Conservation (phyloP, 495 filamentous ascomycete species). For the Trichoderma parareesei region DNA sequence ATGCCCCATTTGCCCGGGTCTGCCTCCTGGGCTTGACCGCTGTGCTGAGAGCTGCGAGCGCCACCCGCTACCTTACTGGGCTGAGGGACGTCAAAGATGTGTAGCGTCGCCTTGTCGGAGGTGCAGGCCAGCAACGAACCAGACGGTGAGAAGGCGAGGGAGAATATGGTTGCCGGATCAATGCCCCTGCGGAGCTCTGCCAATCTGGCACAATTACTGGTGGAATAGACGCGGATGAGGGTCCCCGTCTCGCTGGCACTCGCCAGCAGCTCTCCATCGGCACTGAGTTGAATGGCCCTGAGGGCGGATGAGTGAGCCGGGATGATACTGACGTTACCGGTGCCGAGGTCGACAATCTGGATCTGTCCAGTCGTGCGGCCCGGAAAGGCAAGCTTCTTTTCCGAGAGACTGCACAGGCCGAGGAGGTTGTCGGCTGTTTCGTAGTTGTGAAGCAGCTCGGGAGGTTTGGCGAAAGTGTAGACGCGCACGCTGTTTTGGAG, state of each 20-base stretch:
- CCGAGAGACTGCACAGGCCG: slow-evolving; percentile 71
- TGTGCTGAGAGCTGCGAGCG: slow-evolving; percentile 30
- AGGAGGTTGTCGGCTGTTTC: slow-evolving; percentile 82
- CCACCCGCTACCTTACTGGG: slow-evolving; percentile 51
- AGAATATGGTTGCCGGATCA: slow-evolving; percentile 81
- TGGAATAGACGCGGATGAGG: slow-evolving; percentile 74
- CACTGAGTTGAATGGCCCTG: slow-evolving; percentile 71
- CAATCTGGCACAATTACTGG: slow-evolving; percentile 65
- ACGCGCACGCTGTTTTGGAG: slow-evolving; percentile 76
- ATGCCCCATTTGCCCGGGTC: slow-evolving; percentile 69
- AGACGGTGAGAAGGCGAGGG: slow-evolving; percentile 75
- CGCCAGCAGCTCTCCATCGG: slow-evolving; percentile 72
- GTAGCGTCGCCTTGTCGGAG: slow-evolving; percentile 92
- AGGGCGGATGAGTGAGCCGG: slow-evolving; percentile 79
- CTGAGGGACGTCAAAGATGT: slow-evolving; percentile 69
- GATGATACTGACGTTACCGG: slow-evolving; percentile 84
- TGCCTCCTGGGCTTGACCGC: slow-evolving; percentile 28
- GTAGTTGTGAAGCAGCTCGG: slow-evolving; percentile 62
- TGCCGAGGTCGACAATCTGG: slow-evolving; percentile 77
- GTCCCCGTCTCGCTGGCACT: slow-evolving; percentile 95
- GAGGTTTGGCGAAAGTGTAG: slow-evolving; percentile 69
- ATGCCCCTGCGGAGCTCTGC: slow-evolving; percentile 81
- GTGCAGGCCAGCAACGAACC: slow-evolving; percentile 77
- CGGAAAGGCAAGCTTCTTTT: slow-evolving; percentile 69
- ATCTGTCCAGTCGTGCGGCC: slow-evolving; percentile 81